phyloP scores from a whole-genome alignment of 1,284 basidiomycete species.

The Farysia itapuensis region DNA sequence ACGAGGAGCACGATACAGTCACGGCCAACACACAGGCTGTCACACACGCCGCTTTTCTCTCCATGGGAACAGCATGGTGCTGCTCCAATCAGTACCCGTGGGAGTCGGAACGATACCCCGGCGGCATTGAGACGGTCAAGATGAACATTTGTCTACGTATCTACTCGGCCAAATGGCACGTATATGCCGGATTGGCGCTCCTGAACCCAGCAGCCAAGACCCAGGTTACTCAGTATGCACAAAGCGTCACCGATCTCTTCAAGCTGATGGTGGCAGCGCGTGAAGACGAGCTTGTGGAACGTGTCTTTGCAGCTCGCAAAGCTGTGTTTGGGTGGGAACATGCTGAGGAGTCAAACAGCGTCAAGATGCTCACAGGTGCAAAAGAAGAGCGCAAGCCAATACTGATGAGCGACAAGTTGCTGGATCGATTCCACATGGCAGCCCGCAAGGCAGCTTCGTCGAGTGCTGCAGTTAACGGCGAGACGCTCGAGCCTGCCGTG shows the following conservation, averaged over 20 bases:
- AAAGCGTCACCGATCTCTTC: conserved; percentile 83
- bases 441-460: conserved; percentile 60
- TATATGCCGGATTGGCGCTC: conserved; percentile 95
- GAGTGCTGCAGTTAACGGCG: conserved; percentile 6
- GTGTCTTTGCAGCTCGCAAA: conserved; percentile 76
- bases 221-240: conserved; percentile 85
- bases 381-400: conserved; percentile 67
- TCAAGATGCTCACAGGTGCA: conserved; percentile 31
- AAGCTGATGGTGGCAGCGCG: conserved; percentile 91
- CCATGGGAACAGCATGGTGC: conserved; percentile 96
- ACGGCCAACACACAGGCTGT: conserved; percentile 98
- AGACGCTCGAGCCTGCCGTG: conserved; percentile 4
- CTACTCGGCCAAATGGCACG: conserved; percentile 97
- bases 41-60: conserved; percentile 94
- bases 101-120: conserved; percentile 88
- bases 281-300: conserved; percentile 64
- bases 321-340: conserved; percentile 72
- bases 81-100: conserved; percentile 81
- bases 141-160: conserved; percentile 89
- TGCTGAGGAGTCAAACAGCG: conserved; percentile 41
- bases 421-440: conserved; percentile 85
- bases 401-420: conserved; percentile 79
- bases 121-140: conserved; percentile 98
- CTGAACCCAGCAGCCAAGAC: conserved; percentile 87
- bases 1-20: conserved; percentile 92